Evolutionary conservation across 805 yeast species (phyloP).

Genomic region (Wickerhamiella cacticola): DNA sequence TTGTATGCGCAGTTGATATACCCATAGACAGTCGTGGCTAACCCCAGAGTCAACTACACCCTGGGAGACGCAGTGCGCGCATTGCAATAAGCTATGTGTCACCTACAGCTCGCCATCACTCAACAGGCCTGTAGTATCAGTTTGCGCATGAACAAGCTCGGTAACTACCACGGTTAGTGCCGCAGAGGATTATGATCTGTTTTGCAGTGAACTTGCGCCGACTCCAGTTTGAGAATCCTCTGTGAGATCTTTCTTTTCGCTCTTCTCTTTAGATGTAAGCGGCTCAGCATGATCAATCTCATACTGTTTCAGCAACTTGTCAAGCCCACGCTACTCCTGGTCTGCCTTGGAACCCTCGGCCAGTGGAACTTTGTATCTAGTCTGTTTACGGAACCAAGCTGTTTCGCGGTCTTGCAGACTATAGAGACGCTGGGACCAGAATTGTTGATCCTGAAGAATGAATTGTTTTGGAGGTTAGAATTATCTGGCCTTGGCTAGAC

Average conservation of each 20-base stretch:
- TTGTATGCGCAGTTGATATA: constrained; percentile 65
- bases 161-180: constrained; percentile 77
- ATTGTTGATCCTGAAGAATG: constrained; percentile 80
- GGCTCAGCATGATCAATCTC: constrained; percentile 70
- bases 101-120: constrained; percentile 14
- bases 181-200: constrained; percentile 90
- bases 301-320: constrained; percentile 48
- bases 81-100: constrained; percentile 75
- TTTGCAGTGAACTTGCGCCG: constrained; percentile 78
- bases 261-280: constrained; percentile 67
- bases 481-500: too few relatives aligned
- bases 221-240: constrained; percentile 75
- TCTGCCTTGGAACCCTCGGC: constrained; percentile 40
- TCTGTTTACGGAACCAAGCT: constrained; percentile 58
- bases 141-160: constrained; percentile 45
- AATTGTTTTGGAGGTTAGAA: constrained; percentile 79
- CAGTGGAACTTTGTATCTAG: constrained; percentile 51
- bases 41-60: constrained; percentile 94
- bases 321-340: constrained; percentile 33
- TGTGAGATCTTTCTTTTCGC: constrained; percentile 44
- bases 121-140: constrained; percentile 26
- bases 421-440: constrained; percentile 63
- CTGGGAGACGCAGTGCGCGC: constrained; percentile 88
- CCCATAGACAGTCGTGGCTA: constrained; percentile 86
- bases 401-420: constrained; percentile 74